Evolutionary conservation across 805 yeast genomes (phyloP).

Genomic region (Ogataea ramenticola): DNA sequence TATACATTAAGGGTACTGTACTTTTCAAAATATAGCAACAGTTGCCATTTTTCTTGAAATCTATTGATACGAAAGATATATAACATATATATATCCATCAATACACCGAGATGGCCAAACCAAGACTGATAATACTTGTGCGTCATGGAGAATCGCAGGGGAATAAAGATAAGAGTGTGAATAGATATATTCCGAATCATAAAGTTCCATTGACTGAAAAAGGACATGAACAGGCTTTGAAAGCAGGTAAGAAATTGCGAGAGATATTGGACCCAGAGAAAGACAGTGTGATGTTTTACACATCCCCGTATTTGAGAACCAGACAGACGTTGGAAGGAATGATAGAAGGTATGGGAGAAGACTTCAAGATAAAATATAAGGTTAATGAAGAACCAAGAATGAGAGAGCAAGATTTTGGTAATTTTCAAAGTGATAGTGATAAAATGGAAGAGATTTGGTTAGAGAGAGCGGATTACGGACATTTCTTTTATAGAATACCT

Average conservation of each 20-base stretch:
- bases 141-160: constrained; percentile 95
- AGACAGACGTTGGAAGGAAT: constrained; percentile 77
- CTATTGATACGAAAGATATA: neutral
- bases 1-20: no score
- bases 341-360: constrained; percentile 39
- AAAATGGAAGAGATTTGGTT: constrained; percentile 79
- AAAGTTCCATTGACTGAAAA: constrained; percentile 60
- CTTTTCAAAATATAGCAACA: no score
- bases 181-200: constrained; percentile 75
- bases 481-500: constrained; percentile 83
- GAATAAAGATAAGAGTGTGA: constrained; percentile 77
- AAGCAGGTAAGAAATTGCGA: constrained; percentile 51
- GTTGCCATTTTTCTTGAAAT: no score
- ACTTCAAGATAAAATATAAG: constrained; percentile 33
- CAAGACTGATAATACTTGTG: constrained; percentile 54
- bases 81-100: neutral
- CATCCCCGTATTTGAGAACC: constrained; percentile 82
- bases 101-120: neutral
- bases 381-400: constrained; percentile 84
- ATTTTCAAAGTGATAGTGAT: constrained; percentile 70
- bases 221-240: constrained; percentile 59
- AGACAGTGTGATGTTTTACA: constrained; percentile 64
- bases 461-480: constrained; percentile 83
- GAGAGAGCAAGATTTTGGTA: constrained; percentile 94
- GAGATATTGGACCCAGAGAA: constrained; percentile 33